A percentile compares a stretch with the other conserved stretches of the same genome.
Evolutionary conservation across 2,329 filamentous ascomycete species (phyloP).

Genomic region (Coleophoma eucalyptorum): DNA sequence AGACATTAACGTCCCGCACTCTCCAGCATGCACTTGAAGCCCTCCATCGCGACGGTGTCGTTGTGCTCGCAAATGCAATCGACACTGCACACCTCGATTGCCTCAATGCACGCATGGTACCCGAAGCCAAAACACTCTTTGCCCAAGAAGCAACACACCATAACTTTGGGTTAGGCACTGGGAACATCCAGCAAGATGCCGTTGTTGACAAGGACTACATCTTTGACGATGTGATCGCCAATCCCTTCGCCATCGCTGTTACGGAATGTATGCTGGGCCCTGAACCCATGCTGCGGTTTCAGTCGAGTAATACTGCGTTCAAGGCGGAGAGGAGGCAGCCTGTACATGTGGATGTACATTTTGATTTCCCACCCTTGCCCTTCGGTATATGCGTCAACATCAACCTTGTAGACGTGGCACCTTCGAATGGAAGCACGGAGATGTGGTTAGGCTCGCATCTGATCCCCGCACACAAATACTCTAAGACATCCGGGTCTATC

Average conservation of each 20-base stretch:
- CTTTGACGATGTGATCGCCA: constrained; percentile 25
- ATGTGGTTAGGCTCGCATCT: constrained; percentile 46
- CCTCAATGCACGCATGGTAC: constrained; percentile 54
- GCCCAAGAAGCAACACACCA: constrained; percentile 7
- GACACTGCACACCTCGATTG: constrained; percentile 44
- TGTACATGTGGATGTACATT: constrained; percentile 36
- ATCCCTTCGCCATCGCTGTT: constrained; percentile 32
- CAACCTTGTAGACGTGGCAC: constrained; percentile 38
- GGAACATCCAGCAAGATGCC: constrained; percentile 20
- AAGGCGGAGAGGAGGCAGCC: constrained; percentile 33
- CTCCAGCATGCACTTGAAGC: constrained; percentile 89
- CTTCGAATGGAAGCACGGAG: constrained; percentile 44
- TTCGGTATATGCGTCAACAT: constrained; percentile 44
- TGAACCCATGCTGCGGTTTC: constrained; percentile 30
- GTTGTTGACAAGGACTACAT: constrained; percentile 17
- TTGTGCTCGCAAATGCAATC: constrained; percentile 57
- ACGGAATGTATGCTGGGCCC: constrained; percentile 34
- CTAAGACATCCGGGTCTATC: constrained; percentile 7
- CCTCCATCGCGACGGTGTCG: constrained; percentile 78
- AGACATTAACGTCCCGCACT: constrained; percentile 10
- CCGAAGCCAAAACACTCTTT: constrained; percentile 40
- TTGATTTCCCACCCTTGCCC: constrained; percentile 43
- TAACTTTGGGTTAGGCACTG: constrained; percentile 19
- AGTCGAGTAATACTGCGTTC: constrained; percentile 36
- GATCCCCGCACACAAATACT: constrained; percentile 21